Evolutionary conservation across 2,329 filamentous ascomycete genomes (phyloP), one percentile per base, ranked within the genome.

Genomic region (Sclerotinia sclerotiorum): DNA sequence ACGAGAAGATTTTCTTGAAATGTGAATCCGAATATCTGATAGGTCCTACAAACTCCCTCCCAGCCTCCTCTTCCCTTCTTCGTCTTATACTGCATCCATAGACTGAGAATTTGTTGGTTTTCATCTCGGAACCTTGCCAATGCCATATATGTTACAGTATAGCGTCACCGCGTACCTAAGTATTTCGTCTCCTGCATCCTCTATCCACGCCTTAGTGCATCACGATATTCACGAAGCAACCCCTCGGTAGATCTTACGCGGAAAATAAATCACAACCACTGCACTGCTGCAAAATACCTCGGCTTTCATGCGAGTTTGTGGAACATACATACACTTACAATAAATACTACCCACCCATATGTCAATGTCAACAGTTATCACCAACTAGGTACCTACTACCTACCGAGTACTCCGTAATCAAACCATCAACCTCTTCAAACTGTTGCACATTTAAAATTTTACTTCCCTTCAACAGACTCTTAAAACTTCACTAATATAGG

Each of bases 1-100:
- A 61, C 24, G 27, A 46, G 11, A 35, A 35, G 27, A 49, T n/a
- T 32, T 48, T 19, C 27, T 60, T 44, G 39, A 39, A 35, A 46
- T 21, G 19, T 15, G 11, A n/a, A 8, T 13, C 42, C 39, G 29
- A 46, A 27, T 13, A 3, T 27, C 19, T 58, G 29, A 66, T 66
- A 51, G 44, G 44, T 67, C 52, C 29, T 35, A 61, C 44, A 42
- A 24, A 48, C 5, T 19, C 11, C 19, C 13, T n/a, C 11, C 57
- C 57, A 48, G 19, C 19, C 42, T 19, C 29, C 57, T 19, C 8
- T 61, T 61, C 42, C 65, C 65, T 44, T 61, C 65, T 61, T 67
- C 17, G 55, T 49, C 46, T 60, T 21, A 19, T 39, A 44, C 55
- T 60, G 64, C 64, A 67, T 67, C 11, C 10, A 5, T n/a, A 48